A percentile compares a stretch with the other conserved stretches of the same genome.
Conservation (phyloP, 2,329 filamentous ascomycete species). For the Neonectria ditissima region DNA sequence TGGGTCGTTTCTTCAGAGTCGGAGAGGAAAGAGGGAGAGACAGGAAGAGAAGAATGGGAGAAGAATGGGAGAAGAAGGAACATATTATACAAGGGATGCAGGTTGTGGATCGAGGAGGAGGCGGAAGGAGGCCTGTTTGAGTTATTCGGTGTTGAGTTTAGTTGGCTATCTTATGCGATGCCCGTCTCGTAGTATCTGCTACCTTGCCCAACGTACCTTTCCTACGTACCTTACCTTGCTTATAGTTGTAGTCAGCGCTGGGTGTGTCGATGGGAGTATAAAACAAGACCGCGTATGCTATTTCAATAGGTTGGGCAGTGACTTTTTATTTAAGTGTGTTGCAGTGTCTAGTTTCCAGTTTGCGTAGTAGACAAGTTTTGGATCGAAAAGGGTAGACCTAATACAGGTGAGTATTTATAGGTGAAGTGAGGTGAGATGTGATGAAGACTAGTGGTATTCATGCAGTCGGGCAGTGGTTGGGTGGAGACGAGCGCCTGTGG, state of each 20-base stretch:
- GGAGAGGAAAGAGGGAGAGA: not conserved
- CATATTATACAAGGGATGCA: slow-evolving; percentile 4
- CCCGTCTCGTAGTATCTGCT: slow-evolving; percentile 16
- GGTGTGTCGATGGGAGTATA: not conserved
- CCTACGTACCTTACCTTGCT: slow-evolving; percentile 11
- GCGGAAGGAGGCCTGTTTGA: slow-evolving; percentile 1
- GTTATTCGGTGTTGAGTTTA: slow-evolving; percentile 10
- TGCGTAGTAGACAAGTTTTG: slow-evolving; percentile 2
- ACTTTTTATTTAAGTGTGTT: slow-evolving; percentile 24
- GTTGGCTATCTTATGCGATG: slow-evolving; percentile 27
- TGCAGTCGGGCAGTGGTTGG: slow-evolving; percentile 2
- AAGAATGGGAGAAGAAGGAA: not conserved
- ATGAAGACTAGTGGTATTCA: no score
- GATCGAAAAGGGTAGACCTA: not conserved
- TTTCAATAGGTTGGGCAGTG: slow-evolving; percentile 18
- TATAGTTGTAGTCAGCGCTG: slow-evolving; percentile 10
- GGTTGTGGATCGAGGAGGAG: not conserved
- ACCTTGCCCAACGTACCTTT: slow-evolving; percentile 6
- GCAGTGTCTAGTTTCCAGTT: not conserved
- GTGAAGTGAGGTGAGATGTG: no score
- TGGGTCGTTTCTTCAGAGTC: slow-evolving; percentile 14
- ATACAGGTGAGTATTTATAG: no score
- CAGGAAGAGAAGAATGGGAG: slow-evolving; percentile 8
- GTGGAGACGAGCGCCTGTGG: slow-evolving; percentile 27
- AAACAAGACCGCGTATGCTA: slow-evolving; percentile 29